These are phyloP conservation scores for Solanum sejunctum DNA, from an alignment of 257 asterid genomes.

Conservation along the genomic window DNA sequence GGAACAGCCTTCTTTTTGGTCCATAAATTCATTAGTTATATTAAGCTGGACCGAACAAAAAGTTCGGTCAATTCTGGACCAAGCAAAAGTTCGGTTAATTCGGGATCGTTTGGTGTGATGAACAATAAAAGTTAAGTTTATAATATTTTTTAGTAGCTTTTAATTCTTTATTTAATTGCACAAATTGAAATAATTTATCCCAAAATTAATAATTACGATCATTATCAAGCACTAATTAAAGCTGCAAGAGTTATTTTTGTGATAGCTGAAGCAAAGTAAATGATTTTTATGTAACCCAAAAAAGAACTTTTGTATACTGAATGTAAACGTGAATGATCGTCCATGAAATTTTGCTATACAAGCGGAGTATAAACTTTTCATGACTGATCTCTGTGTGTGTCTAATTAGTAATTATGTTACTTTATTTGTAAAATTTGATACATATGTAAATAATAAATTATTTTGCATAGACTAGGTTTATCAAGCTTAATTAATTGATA, in stretches of 20 bases:
- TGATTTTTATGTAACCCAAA: background rate
- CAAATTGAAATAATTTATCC: too few relatives aligned
- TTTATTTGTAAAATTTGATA: background rate
- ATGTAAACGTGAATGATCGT: background rate
- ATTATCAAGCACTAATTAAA: too few relatives aligned
- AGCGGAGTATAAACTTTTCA: too few relatives aligned
- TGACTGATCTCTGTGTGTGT: background rate
- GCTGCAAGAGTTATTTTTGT: background rate
- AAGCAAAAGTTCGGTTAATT: background rate
- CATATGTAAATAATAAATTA: too few relatives aligned
- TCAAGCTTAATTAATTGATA: background rate
- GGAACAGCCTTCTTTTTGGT: background rate
- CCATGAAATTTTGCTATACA: too few relatives aligned
- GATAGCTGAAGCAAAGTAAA: background rate
- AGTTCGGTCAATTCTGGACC: too few relatives aligned
- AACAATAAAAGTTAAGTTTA: too few relatives aligned
- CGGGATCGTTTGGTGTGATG: too few relatives aligned
- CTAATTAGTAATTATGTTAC: too few relatives aligned
- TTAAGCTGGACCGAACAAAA: background rate
- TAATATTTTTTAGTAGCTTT: too few relatives aligned
- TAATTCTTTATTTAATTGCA: too few relatives aligned
- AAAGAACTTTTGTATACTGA: background rate
- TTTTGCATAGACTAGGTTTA: background rate
- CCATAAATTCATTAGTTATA: background rate
- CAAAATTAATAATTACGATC: too few relatives aligned